Base-by-base conservation (phyloP, 306 rosid genomes). In the Dryas alaskensis region DNA sequence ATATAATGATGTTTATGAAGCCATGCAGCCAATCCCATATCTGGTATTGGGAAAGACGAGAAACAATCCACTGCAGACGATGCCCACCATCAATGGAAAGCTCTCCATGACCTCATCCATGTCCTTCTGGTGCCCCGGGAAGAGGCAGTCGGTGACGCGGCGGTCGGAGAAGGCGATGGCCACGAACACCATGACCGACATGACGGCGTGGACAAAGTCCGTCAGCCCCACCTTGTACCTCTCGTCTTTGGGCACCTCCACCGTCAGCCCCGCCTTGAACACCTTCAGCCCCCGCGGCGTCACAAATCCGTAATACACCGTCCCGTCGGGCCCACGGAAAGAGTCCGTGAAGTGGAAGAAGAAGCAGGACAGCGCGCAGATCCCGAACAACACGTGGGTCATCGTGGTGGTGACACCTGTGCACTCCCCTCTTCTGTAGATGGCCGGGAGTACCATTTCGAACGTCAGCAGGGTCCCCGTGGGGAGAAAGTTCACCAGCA, bases 401-500 rank as follows among this genome's bases (percentile, higher is more conserved):
- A 90, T 87, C 17, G 73, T 10, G 47, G 84, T 76, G 57, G 81
- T 75, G 4, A 84, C 86, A 1, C 78, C 55, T 5, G 87, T 75
- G 87, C 96, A 90, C 27, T 78, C 73, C 0, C 96, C 96, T 9
- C 76, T 82, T 4, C 83, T 76, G 81, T 84, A 88, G 69, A 88
- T 86, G 0, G 93, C 77, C 0, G 98, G 96, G 4, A 90, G 97
- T 1, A 92, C 86, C 96, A 89, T 90, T 27, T 92, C 98, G 49
- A 90, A 92, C 0, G 97, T 87, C 0, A 92, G 79, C 27, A 87
- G 96, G 7, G 98, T 92, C 0, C 97, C 96, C 0, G 96, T 90
- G 0, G 98, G 98, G 25, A 92, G 96, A 82, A 90, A 90, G 86
- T 92, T 90, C 0, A 85, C 89, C 0, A 92, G 93, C 73, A 89